Conservation (phyloP, 2,329 filamentous ascomycete species). For the Epichloe gansuensis region DNA sequence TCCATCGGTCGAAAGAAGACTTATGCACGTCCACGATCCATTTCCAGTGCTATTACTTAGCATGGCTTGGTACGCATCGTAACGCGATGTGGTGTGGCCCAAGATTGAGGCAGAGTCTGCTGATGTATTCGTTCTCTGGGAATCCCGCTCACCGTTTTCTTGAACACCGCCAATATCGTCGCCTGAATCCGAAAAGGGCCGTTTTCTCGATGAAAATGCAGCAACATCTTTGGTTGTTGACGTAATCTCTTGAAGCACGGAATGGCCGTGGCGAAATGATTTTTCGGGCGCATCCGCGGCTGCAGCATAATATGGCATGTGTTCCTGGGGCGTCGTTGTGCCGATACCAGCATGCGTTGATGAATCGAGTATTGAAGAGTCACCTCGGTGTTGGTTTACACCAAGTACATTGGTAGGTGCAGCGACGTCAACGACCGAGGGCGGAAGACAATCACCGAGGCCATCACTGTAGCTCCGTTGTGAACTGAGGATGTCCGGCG, state of each 20-base stretch:
- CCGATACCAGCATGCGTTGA: not conserved
- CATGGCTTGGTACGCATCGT: slow-evolving; percentile 23
- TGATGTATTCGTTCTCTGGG: not conserved
- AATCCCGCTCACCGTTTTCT: not conserved
- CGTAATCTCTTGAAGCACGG: not conserved
- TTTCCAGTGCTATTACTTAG: slow-evolving; percentile 13
- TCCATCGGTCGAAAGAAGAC: slow-evolving; percentile 22
- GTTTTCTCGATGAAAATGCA: not conserved
- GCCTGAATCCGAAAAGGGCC: not conserved
- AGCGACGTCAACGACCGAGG: not conserved
- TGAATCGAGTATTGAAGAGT: not conserved
- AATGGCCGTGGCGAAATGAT: not conserved
- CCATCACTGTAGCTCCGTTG: not conserved
- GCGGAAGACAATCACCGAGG: not conserved
- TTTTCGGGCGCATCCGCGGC: not conserved
- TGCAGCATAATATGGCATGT: not conserved
- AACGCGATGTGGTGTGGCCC: slow-evolving; percentile 13
- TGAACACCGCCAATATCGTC: not conserved
- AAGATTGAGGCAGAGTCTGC: not conserved
- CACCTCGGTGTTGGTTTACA: not conserved
- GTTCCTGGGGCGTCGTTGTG: too few species aligned
- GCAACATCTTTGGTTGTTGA: not conserved
- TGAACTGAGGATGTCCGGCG: not conserved
- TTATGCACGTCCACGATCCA: slow-evolving; percentile 18
- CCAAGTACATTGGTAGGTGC: not conserved